These are phyloP conservation scores for Conringia planisiliqua DNA, from an alignment of 345 rosid genomes.

Conservation along the genomic window DNA sequence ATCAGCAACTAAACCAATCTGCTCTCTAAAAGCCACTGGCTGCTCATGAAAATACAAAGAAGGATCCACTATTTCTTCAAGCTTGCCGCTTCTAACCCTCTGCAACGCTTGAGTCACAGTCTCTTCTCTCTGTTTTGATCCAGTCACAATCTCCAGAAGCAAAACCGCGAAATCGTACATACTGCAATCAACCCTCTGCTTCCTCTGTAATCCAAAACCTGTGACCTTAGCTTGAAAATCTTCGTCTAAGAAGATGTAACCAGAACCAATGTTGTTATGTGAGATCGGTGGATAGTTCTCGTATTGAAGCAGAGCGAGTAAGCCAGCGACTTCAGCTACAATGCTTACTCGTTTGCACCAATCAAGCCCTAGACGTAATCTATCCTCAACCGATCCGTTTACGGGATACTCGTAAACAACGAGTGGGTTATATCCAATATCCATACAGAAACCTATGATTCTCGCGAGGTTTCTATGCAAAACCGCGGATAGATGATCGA, in stretches of 20 bases:
- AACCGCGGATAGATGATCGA: constrained; percentile 57
- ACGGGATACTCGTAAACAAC: constrained; percentile 72
- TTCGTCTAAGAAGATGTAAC: constrained; percentile 57
- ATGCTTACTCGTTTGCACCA: constrained; percentile 66
- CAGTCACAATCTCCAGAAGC: constrained; percentile 71
- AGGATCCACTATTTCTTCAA: constrained; percentile 74
- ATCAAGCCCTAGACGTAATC: constrained; percentile 51
- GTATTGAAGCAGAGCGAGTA: constrained; percentile 58
- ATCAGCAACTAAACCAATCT: constrained; percentile 69
- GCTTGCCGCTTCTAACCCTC: constrained; percentile 53
- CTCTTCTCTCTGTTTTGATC: constrained; percentile 41
- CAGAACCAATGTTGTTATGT: constrained; percentile 51
- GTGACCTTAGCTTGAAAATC: constrained; percentile 55
- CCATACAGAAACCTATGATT: constrained; percentile 66
- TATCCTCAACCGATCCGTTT: constrained; percentile 58
- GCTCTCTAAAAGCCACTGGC: constrained; percentile 44
- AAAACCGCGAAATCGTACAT: constrained; percentile 64
- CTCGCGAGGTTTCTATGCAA: constrained; percentile 65
- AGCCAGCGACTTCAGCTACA: constrained; percentile 62
- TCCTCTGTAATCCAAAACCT: constrained; percentile 53
- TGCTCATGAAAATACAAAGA: constrained; percentile 64
- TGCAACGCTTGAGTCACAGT: constrained; percentile 46
- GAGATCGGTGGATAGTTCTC: constrained; percentile 67
- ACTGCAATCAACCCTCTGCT: constrained; percentile 33
- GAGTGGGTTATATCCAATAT: constrained; percentile 46